Conservation (phyloP, 345 rosid species). For the Rubroshorea leprosula region DNA sequence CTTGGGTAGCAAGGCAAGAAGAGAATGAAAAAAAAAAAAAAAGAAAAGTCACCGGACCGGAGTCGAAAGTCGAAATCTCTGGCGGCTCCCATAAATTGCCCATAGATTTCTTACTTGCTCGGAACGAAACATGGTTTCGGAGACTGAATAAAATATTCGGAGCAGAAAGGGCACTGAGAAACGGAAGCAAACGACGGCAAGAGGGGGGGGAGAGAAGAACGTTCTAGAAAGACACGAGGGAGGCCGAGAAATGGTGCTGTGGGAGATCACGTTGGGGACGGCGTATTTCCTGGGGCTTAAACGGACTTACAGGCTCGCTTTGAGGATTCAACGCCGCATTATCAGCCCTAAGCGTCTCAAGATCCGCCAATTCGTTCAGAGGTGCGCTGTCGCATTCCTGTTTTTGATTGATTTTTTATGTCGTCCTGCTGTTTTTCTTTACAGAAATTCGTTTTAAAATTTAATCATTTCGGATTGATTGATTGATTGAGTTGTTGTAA, state of each 20-base stretch:
- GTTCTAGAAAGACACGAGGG: neutral
- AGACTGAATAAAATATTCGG: neutral
- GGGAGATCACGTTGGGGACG: slow-evolving; percentile 87
- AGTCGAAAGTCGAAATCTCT: slow-evolving; percentile 14
- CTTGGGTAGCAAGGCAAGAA: neutral
- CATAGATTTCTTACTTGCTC: slow-evolving; percentile 1
- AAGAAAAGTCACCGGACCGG: neutral
- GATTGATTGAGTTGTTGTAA: too few species aligned
- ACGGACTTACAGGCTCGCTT: slow-evolving; percentile 66
- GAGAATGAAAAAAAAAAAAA: too few species aligned
- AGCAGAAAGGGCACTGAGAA: neutral
- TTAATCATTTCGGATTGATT: too few species aligned
- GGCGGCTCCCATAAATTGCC: slow-evolving; percentile 9
- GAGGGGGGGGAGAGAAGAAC: neutral
- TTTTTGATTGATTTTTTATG: neutral
- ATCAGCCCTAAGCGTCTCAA: slow-evolving; percentile 50
- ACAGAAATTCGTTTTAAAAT: too few species aligned
- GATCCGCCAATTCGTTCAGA: slow-evolving; percentile 53
- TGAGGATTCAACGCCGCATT: slow-evolving; percentile 63
- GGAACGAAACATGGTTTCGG: neutral
- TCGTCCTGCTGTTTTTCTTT: neutral
- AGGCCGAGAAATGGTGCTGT: slow-evolving; percentile 54
- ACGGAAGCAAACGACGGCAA: neutral
- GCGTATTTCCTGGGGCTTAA: slow-evolving; percentile 84
- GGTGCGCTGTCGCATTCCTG: too few species aligned